Percentiles rank a stretch among this genome's conserved stretches.
These are phyloP conservation scores for Botrytis pseudocinerea DNA, from an alignment of 2,329 filamentous ascomycete genomes.

Conservation along the genomic window DNA sequence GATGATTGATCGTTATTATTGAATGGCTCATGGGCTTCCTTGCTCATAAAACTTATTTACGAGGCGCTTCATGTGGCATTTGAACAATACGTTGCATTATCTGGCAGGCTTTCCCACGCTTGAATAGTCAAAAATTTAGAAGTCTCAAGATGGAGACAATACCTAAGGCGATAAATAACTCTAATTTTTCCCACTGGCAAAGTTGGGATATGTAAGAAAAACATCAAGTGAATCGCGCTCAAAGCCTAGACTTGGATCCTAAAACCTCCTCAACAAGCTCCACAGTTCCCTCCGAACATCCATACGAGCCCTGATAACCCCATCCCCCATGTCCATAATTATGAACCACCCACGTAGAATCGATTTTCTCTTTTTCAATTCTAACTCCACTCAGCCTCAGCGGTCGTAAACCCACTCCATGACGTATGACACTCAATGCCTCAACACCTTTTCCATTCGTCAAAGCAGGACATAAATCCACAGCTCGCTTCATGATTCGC, in stretches of 20 bases:
- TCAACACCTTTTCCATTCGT: conserved; percentile 61
- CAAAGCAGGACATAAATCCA: conserved; percentile 56
- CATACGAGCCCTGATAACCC: conserved; percentile 66
- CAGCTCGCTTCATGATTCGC: conserved; percentile 67
- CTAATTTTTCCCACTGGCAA: not conserved
- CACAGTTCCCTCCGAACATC: conserved; percentile 66
- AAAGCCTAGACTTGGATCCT: conserved; percentile 30
- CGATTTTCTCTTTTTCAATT: conserved; percentile 61
- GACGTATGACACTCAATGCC: conserved; percentile 62
- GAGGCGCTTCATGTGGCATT: too few relatives aligned
- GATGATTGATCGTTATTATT: not conserved
- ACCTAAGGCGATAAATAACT: not conserved
- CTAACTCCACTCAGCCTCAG: conserved; percentile 61
- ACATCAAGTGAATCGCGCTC: not conserved
- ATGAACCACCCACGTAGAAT: conserved; percentile 57
- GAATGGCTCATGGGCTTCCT: too few relatives aligned
- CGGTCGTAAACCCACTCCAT: conserved; percentile 67
- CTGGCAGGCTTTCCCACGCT: not conserved
- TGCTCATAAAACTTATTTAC: not conserved
- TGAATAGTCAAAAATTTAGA: not conserved
- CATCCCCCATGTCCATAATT: conserved; percentile 63
- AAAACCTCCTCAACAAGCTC: conserved; percentile 61
- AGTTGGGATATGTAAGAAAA: not conserved
- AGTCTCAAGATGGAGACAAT: not conserved
- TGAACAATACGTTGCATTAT: not conserved